Percentiles rank a stretch among this genome's conserved stretches.
Evolutionary conservation across 1,284 basidiomycete genomes (phyloP).

Genomic region (Agroathelia rolfsii): DNA sequence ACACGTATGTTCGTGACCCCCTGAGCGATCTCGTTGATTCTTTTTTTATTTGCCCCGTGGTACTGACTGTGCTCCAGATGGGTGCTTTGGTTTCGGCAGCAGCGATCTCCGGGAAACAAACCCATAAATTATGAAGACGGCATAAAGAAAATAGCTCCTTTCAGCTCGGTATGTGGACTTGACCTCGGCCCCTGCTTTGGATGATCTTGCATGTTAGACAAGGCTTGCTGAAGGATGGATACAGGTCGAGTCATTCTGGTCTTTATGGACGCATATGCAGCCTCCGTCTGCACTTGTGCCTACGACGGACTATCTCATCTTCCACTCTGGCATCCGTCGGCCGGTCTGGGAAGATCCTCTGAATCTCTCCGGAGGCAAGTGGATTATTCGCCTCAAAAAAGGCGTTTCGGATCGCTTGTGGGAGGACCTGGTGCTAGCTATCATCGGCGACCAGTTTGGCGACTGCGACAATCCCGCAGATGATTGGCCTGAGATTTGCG

Average conservation of each 20-base stretch:
- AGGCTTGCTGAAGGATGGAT: background rate
- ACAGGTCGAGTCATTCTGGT: slow-evolving; percentile 79
- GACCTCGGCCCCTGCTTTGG: slow-evolving; percentile 5
- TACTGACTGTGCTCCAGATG: slow-evolving; percentile 37
- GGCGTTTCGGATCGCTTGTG: slow-evolving; percentile 74
- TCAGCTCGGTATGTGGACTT: slow-evolving; percentile 52
- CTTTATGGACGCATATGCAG: slow-evolving; percentile 70
- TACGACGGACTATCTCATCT: slow-evolving; percentile 79
- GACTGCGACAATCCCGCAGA: slow-evolving; percentile 36
- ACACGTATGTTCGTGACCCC: slow-evolving; percentile 70
- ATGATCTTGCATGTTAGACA: background rate
- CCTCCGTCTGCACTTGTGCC: slow-evolving; percentile 64
- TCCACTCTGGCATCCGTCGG: slow-evolving; percentile 70
- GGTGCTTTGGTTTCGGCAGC: slow-evolving; percentile 82
- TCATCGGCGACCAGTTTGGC: slow-evolving; percentile 74
- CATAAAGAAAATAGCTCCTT: slow-evolving; percentile 75
- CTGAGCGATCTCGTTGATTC: no score
- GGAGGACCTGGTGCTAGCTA: slow-evolving; percentile 72
- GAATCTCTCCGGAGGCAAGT: slow-evolving; percentile 83
- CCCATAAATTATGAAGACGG: slow-evolving; percentile 76
- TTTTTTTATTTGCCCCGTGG: slow-evolving; percentile 8
- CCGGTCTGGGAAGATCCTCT: slow-evolving; percentile 89
- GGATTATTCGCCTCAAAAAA: slow-evolving; percentile 81
- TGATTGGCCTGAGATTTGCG: slow-evolving; percentile 71
- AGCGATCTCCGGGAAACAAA: slow-evolving; percentile 72